Percentiles rank a stretch among this genome's conserved stretches.
Conservation (phyloP, 345 rosid genomes). For the Aurinia saxatilis region DNA sequence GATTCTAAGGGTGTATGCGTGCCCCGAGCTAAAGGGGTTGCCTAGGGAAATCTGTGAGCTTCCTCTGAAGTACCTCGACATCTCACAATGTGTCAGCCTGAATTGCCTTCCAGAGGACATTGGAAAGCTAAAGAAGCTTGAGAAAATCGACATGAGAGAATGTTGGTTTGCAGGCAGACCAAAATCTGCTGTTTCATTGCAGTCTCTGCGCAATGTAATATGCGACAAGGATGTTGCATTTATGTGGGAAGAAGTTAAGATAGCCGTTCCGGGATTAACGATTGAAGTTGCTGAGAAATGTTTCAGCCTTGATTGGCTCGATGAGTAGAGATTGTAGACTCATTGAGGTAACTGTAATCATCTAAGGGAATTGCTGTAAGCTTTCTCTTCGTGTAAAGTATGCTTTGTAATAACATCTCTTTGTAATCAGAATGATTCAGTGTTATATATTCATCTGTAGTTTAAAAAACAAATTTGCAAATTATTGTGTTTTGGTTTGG, state of each 20-base stretch:
- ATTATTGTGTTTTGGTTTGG: not conserved
- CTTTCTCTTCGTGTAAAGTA: not conserved
- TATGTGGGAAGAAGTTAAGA: conserved; percentile 48
- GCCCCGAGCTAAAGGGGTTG: conserved; percentile 52
- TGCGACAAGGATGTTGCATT: conserved; percentile 70
- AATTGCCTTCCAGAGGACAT: conserved; percentile 53
- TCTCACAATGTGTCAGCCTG: conserved; percentile 68
- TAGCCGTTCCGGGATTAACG: conserved; percentile 33
- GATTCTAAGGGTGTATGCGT: conserved; percentile 64
- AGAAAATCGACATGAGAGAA: conserved; percentile 94
- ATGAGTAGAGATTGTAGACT: conserved; percentile 30
- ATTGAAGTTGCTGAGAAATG: conserved; percentile 61
- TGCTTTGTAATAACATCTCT: not conserved
- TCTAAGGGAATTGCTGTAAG: not conserved
- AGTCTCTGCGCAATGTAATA: conserved; percentile 48
- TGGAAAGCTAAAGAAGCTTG: conserved; percentile 45
- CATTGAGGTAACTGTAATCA: not conserved
- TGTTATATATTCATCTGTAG: too few relatives aligned
- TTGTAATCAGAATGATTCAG: too few relatives aligned
- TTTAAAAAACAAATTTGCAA: not conserved
- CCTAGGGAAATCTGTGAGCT: conserved; percentile 60
- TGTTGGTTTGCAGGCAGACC: conserved; percentile 45
- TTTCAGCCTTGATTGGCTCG: conserved; percentile 64
- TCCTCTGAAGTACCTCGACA: conserved; percentile 56
- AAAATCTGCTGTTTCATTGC: conserved; percentile 36